phyloP scores from a whole-genome alignment of 352 stramenopile species.

The Phytophthora quininea region DNA sequence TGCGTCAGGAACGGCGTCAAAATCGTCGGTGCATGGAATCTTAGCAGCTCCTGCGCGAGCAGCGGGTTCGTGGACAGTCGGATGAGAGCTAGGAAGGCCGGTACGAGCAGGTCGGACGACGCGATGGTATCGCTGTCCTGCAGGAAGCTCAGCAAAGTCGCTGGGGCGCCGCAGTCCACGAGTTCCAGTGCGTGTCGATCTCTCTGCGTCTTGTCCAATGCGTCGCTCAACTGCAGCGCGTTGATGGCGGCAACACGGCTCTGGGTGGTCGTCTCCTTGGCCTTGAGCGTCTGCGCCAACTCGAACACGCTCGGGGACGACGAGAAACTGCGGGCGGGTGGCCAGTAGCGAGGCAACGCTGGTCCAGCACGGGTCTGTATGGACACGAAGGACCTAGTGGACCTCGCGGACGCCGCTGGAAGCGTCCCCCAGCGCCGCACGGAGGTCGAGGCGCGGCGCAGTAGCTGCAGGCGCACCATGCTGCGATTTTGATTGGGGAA shows the following conservation, averaged over 20 bases:
- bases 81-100: constrained; percentile 71
- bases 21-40: constrained; percentile 47
- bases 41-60: constrained; percentile 59
- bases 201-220: constrained; percentile 28
- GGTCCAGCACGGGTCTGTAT: background rate
- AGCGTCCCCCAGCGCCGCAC: constrained; percentile 13
- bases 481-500: background rate
- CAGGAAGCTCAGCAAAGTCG: constrained; percentile 51
- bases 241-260: constrained; percentile 47
- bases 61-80: constrained; percentile 56
- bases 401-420: background rate
- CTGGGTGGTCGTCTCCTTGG: constrained; percentile 36
- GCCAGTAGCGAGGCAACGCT: background rate
- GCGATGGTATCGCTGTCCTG: constrained; percentile 51
- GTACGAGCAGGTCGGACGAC: constrained; percentile 61
- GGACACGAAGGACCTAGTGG: constrained; percentile 1
- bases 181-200: constrained; percentile 58
- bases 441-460: constrained; percentile 21
- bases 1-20: constrained; percentile 52
- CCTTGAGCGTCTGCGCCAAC: constrained; percentile 39
- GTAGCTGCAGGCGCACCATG: constrained; percentile 16
- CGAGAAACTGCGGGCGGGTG: constrained; percentile 20
- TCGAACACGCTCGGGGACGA: constrained; percentile 25
- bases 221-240: constrained; percentile 30
- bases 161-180: constrained; percentile 59